These are phyloP conservation scores for Torulaspora delbrueckii DNA, from an alignment of 805 yeast species.

Conservation along the genomic window DNA sequence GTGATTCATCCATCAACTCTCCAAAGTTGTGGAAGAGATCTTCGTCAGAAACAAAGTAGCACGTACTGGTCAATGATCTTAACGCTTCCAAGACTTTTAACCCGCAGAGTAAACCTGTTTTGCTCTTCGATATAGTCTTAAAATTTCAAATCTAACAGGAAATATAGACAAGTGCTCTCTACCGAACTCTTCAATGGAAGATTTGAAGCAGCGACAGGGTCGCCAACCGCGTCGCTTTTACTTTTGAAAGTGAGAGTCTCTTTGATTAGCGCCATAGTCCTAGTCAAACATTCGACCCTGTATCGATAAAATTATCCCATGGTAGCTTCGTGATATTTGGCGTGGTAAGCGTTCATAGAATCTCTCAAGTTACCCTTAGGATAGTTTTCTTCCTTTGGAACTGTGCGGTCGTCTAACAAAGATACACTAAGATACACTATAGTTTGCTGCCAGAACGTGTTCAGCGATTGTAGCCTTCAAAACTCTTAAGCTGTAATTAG, in stretches of 20 bases:
- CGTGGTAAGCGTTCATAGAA: slow-evolving; percentile 49
- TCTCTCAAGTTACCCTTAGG: slow-evolving; percentile 57
- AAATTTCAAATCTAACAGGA: slow-evolving; percentile 53
- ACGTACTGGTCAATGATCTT: slow-evolving; percentile 34
- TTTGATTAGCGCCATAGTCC: slow-evolving; percentile 44
- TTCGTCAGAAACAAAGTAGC: slow-evolving; percentile 13
- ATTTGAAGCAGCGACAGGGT: slow-evolving; percentile 44
- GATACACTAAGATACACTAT: slow-evolving; percentile 37
- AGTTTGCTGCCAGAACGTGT: slow-evolving; percentile 47
- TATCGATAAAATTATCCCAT: slow-evolving; percentile 47
- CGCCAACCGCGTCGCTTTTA: slow-evolving; percentile 48
- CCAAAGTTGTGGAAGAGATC: slow-evolving; percentile 47
- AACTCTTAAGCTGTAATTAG: slow-evolving; percentile 63
- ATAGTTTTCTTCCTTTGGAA: slow-evolving; percentile 38
- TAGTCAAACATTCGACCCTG: slow-evolving; percentile 40
- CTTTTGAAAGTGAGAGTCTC: slow-evolving; percentile 37
- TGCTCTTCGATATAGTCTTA: slow-evolving; percentile 54
- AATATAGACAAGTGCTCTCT: slow-evolving; percentile 44
- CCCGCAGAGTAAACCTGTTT: slow-evolving; percentile 58
- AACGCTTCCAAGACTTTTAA: slow-evolving; percentile 55
- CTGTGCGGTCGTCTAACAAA: slow-evolving; percentile 13
- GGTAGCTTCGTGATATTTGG: slow-evolving; percentile 28
- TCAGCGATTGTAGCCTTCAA: slow-evolving; percentile 71
- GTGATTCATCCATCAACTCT: slow-evolving; percentile 53
- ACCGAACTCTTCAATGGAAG: slow-evolving; percentile 42